Percentiles rank a stretch among this genome's conserved stretches.
Evolutionary conservation across 768 basidiomycete species (phyloP).

Genomic region (Tricholoma hemisulphureum): DNA sequence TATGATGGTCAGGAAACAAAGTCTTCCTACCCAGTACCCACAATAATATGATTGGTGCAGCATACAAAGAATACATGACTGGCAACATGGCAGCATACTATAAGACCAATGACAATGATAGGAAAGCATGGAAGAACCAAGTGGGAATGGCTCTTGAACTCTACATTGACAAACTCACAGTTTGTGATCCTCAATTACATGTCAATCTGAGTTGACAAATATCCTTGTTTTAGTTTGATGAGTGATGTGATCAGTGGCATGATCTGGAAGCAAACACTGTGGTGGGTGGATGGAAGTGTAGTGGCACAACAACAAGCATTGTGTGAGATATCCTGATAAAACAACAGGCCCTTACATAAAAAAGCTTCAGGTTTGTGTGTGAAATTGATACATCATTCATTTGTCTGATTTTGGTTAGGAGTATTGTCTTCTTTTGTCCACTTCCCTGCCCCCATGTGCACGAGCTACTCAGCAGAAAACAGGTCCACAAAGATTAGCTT

Average conservation of each 20-base stretch:
- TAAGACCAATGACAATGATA: background rate
- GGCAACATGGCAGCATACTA: constrained; percentile 15
- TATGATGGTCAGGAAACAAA: constrained; percentile 16
- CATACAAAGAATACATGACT: constrained; percentile 13
- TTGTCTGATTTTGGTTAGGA: too few relatives aligned
- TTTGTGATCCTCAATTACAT: too few relatives aligned
- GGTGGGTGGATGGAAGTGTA: background rate
- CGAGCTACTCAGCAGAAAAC: background rate
- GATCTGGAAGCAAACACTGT: background rate
- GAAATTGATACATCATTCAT: too few relatives aligned
- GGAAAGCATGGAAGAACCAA: constrained; percentile 1
- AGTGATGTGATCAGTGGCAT: background rate
- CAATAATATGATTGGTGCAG: constrained; percentile 10
- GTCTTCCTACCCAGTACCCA: constrained; percentile 11
- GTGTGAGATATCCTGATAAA: too few relatives aligned
- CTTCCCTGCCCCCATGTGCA: background rate
- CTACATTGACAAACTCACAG: constrained; percentile 12
- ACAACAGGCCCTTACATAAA: background rate
- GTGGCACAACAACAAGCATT: background rate
- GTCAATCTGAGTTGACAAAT: too few relatives aligned
- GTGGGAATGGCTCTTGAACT: constrained; percentile 13
- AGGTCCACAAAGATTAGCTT: constrained; percentile 1
- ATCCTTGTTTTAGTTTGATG: background rate
- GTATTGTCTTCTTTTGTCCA: background rate
- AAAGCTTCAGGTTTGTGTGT: background rate